Conservation (phyloP, 2,329 filamentous ascomycete genomes). For the Beauveria varroae region DNA sequence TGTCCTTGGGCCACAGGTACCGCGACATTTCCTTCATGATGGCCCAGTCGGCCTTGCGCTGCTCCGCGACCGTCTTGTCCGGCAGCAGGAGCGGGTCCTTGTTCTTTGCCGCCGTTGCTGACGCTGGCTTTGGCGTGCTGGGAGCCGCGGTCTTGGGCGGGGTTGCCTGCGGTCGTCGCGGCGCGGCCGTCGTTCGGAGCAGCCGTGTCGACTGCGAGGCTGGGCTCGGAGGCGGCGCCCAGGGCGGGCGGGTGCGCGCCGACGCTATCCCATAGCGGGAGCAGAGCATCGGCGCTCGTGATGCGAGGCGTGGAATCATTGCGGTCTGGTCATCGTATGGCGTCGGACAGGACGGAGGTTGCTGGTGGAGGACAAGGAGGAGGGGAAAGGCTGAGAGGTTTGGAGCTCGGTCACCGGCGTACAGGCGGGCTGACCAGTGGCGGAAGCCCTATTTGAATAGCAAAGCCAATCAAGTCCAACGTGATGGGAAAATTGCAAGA, state of each 20-base stretch:
- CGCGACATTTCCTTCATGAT: constrained; percentile 97
- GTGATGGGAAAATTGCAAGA: neutral
- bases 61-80: constrained; percentile 63
- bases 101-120: constrained; percentile 13
- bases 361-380: neutral
- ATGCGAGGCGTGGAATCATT: constrained; percentile 31
- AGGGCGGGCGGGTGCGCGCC: constrained; percentile 20
- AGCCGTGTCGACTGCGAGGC: constrained; percentile 22
- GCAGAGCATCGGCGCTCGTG: constrained; percentile 25
- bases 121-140: constrained; percentile 13
- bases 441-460: neutral
- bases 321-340: constrained; percentile 10
- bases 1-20: constrained; percentile 93
- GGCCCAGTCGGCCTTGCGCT: constrained; percentile 94
- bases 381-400: neutral
- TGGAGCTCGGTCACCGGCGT: neutral
- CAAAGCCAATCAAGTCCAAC: neutral
- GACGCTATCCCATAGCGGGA: constrained; percentile 22
- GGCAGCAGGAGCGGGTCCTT: constrained; percentile 25
- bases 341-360: neutral
- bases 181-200: constrained; percentile 25
- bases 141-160: constrained; percentile 10
- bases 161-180: constrained; percentile 21
- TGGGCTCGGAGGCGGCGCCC: constrained; percentile 21
- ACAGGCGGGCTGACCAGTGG: neutral